A percentile compares a stretch with the other conserved stretches of the same genome.
Conservation (phyloP, 2,329 filamentous ascomycete genomes). For the Pseudopithomyces maydicus region DNA sequence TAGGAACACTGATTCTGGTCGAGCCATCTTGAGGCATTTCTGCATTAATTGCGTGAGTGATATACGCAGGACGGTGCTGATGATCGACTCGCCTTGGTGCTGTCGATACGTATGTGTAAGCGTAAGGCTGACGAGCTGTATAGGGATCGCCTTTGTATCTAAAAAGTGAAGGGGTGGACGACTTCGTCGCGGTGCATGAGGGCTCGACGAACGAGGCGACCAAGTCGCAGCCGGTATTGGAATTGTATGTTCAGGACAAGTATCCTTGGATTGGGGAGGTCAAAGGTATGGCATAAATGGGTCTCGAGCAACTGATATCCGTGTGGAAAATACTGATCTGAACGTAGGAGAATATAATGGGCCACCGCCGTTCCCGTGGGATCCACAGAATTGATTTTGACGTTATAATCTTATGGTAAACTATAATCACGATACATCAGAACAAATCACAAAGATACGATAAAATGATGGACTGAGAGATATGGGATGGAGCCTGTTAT, state of each 20-base stretch:
- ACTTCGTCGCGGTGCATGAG: conserved; percentile 3
- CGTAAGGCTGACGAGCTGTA: too few species aligned
- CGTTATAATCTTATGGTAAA: too few species aligned
- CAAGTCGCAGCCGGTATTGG: conserved; percentile 2
- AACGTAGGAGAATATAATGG: neutral
- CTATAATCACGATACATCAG: too few species aligned
- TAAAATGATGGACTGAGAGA: too few species aligned
- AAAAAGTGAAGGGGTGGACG: neutral
- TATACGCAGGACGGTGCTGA: too few species aligned
- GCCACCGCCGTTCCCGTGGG: conserved; percentile 1
- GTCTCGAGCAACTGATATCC: neutral
- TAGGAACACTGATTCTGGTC: neutral
- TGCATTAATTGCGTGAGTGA: neutral
- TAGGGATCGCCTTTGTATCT: conserved; percentile 1
- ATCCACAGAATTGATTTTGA: neutral
- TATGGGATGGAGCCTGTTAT: too few species aligned
- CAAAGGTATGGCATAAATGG: neutral
- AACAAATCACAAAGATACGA: too few species aligned
- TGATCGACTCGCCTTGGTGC: too few species aligned
- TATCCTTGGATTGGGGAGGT: conserved; percentile 1
- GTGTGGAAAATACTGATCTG: too few species aligned
- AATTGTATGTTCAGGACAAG: neutral
- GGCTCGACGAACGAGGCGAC: neutral
- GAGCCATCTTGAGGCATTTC: conserved; percentile 1
- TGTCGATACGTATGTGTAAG: too few species aligned